Percentiles rank a stretch among this genome's conserved stretches.
These are phyloP conservation scores for Glycyrrhiza uralensis DNA, from an alignment of 306 rosid species.

Conservation along the genomic window DNA sequence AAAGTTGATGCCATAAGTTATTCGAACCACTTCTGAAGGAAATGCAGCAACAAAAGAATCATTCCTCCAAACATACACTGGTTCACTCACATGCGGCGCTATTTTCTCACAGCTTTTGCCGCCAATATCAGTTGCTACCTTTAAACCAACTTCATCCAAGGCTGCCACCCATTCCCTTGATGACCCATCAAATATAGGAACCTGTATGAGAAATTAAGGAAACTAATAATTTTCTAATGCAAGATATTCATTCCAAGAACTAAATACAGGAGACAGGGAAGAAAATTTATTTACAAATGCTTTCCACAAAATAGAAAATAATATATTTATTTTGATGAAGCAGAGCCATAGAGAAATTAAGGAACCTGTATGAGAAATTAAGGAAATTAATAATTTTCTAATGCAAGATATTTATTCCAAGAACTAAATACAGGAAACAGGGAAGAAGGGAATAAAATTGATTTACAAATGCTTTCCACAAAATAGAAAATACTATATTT, in stretches of 20 bases:
- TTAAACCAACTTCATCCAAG: conserved; percentile 62
- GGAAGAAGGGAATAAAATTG: not conserved
- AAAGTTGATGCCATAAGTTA: conserved; percentile 78
- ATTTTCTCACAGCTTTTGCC: conserved; percentile 59
- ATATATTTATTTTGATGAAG: not conserved
- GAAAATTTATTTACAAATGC: not conserved
- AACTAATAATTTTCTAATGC: conserved; percentile 22
- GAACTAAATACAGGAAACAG: not conserved
- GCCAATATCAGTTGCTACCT: conserved; percentile 48
- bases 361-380: conserved; percentile 60
- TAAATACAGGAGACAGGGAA: not conserved
- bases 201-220: conserved; percentile 39
- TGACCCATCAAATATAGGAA: conserved; percentile 94
- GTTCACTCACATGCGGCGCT: conserved; percentile 69
- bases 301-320: conserved; percentile 10
- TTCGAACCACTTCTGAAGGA: conserved; percentile 52
- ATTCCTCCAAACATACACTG: conserved; percentile 58
- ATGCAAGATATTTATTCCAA: not conserved
- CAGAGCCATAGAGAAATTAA: not conserved
- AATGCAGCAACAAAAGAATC: conserved; percentile 76
- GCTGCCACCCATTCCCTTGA: conserved; percentile 80
- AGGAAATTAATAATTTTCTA: conserved; percentile 23
- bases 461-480: not conserved
- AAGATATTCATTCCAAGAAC: not conserved
- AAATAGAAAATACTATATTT: not conserved